Evolutionary conservation across 306 rosid species (phyloP).

Genomic region (Rubus parviflorus): DNA sequence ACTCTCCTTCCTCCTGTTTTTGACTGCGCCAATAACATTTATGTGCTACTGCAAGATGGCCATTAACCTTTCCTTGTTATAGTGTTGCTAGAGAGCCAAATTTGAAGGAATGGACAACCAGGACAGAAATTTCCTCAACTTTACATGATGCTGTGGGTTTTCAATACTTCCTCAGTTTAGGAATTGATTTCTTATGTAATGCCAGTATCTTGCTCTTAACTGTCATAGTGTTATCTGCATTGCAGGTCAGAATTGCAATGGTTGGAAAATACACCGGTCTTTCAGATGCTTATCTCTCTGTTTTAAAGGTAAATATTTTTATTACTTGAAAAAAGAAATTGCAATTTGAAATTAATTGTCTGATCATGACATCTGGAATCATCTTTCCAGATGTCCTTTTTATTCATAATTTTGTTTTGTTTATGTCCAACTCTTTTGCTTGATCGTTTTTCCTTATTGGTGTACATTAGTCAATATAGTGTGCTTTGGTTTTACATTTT

Average conservation of each 20-base stretch:
- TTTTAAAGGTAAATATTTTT: constrained; percentile 54
- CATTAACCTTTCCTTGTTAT: constrained; percentile 27
- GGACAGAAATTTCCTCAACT: constrained; percentile 55
- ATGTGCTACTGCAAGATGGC: constrained; percentile 6
- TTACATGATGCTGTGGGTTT: constrained; percentile 53
- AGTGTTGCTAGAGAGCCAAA: constrained; percentile 58
- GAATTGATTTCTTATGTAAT: background rate
- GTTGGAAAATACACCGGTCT: constrained; percentile 92
- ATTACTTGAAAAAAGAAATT: background rate
- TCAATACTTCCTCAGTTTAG: constrained; percentile 19
- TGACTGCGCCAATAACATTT: constrained; percentile 9
- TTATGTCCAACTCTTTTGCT: background rate
- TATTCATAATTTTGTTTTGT: background rate
- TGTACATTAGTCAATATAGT: no score
- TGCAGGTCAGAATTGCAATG: constrained; percentile 88
- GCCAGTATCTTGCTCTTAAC: constrained; percentile 1
- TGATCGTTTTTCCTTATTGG: background rate
- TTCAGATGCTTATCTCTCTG: constrained; percentile 85
- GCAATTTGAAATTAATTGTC: constrained; percentile 1
- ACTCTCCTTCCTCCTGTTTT: constrained; percentile 3
- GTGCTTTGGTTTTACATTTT: background rate
- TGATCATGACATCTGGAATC: background rate
- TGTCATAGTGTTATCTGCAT: background rate
- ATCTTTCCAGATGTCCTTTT: background rate
- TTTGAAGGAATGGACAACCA: constrained; percentile 68